phyloP scores from a whole-genome alignment of 176 grass and related monocot genomes.

The Juncus inflexus region DNA sequence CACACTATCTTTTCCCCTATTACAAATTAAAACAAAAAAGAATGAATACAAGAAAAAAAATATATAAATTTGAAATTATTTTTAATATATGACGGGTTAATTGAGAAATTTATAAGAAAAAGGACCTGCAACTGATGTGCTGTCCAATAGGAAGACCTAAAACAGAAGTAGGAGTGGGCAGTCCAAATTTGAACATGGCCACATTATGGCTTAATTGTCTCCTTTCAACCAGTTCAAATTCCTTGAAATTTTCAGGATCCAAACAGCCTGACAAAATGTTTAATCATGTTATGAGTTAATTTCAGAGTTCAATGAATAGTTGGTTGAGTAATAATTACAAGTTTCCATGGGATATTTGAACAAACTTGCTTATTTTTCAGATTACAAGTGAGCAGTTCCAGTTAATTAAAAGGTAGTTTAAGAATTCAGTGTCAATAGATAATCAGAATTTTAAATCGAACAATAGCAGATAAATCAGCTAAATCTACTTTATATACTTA shows the following conservation, averaged over 20 bases:
- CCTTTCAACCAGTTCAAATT: conserved; percentile 88
- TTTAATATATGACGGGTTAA: background rate
- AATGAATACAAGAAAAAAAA: conserved; percentile 1
- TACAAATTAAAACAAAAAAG: conserved; percentile 18
- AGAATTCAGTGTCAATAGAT: too few species aligned
- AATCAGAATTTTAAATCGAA: background rate
- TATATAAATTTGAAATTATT: conserved; percentile 1
- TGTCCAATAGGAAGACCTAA: conserved; percentile 87
- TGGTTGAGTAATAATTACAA: background rate
- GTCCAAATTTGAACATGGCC: conserved; percentile 78
- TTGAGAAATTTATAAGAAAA: conserved; percentile 2
- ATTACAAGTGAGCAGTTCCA: too few species aligned
- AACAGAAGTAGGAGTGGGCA: conserved; percentile 63
- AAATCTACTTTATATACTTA: too few species aligned
- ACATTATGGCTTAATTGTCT: conserved; percentile 88
- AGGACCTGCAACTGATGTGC: conserved; percentile 97
- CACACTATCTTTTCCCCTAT: conserved; percentile 74
- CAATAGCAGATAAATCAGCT: background rate
- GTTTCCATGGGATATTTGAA: background rate
- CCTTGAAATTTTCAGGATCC: conserved; percentile 84
- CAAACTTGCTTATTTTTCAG: background rate
- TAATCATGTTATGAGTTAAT: too few species aligned
- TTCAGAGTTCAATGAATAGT: background rate
- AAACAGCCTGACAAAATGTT: conserved; percentile 38
- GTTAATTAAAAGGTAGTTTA: too few species aligned